Evolutionary conservation across 1,284 basidiomycete genomes (phyloP).

Genomic region (Sporisorium graminicola): DNA sequence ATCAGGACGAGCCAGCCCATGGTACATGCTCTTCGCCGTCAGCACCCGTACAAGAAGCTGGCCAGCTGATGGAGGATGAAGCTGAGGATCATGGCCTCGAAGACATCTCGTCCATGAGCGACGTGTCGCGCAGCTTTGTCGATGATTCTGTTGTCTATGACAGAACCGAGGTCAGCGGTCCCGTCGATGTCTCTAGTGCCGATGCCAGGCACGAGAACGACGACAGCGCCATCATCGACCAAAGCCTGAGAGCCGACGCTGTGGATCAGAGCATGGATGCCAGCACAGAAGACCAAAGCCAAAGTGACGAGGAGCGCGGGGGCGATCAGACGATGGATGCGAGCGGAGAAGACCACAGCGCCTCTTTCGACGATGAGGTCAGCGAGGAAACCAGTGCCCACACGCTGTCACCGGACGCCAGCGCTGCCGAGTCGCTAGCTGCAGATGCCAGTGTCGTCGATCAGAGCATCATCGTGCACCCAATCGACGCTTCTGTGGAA

Average conservation of each 20-base stretch:
- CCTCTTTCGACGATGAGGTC: background rate
- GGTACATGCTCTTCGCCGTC: background rate
- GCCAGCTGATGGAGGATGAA: background rate
- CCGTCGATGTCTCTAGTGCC: slow-evolving; percentile 6
- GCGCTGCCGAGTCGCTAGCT: background rate
- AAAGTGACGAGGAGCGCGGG: background rate
- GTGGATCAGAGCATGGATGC: slow-evolving; percentile 12
- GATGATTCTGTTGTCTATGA: slow-evolving; percentile 3
- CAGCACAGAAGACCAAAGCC: background rate
- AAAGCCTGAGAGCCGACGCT: background rate
- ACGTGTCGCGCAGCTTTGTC: slow-evolving; percentile 33
- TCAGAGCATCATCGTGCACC: slow-evolving; percentile 1
- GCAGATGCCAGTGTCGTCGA: slow-evolving; percentile 12
- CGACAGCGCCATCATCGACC: slow-evolving; percentile 13
- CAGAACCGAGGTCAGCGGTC: slow-evolving; percentile 4
- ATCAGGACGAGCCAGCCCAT: slow-evolving; percentile 16
- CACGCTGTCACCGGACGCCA: background rate
- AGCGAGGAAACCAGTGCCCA: slow-evolving; percentile 6
- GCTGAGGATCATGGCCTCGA: background rate
- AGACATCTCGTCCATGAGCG: slow-evolving; percentile 20
- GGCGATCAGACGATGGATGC: slow-evolving; percentile 2
- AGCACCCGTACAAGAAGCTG: background rate
- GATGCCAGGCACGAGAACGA: slow-evolving; percentile 5
- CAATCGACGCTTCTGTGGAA: background rate
- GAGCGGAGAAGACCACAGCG: background rate